These are phyloP conservation scores for Solanum chmielewskii DNA, from an alignment of 257 asterid species.

Conservation along the genomic window DNA sequence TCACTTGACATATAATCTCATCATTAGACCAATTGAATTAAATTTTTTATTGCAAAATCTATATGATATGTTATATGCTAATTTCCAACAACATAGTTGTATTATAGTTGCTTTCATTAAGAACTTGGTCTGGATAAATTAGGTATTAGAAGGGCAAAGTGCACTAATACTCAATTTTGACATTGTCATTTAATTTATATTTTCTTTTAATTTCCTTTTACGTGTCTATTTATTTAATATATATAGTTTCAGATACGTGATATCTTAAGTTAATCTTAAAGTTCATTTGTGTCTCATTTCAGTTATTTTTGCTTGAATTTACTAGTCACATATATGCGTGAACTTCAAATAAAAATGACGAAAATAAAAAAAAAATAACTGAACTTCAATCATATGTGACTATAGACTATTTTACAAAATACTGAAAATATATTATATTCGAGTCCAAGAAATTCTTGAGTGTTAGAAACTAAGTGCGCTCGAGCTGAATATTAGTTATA, in stretches of 20 bases:
- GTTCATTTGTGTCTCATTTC: too few species aligned
- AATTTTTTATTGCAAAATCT: not conserved
- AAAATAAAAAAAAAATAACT: not conserved
- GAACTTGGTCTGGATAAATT: not conserved
- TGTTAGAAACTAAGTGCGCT: not conserved
- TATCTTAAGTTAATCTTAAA: not conserved
- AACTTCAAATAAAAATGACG: not conserved
- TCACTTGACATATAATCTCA: not conserved
- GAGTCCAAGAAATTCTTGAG: not conserved
- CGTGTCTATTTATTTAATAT: not conserved
- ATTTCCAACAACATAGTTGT: not conserved
- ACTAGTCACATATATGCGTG: not conserved
- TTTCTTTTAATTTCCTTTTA: not conserved
- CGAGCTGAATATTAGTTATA: not conserved
- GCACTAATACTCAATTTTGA: not conserved
- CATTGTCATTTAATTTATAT: not conserved
- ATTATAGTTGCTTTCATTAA: not conserved
- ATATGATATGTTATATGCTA: not conserved
- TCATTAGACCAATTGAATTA: not conserved
- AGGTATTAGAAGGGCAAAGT: not conserved
- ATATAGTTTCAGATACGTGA: not conserved
- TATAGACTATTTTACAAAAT: not conserved
- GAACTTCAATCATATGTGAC: not conserved
- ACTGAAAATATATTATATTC: fast-evolving
- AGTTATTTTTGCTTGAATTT: not conserved